Evolutionary conservation across 208 protist species (phyloP).

Genomic region (Angomonas deanei): DNA sequence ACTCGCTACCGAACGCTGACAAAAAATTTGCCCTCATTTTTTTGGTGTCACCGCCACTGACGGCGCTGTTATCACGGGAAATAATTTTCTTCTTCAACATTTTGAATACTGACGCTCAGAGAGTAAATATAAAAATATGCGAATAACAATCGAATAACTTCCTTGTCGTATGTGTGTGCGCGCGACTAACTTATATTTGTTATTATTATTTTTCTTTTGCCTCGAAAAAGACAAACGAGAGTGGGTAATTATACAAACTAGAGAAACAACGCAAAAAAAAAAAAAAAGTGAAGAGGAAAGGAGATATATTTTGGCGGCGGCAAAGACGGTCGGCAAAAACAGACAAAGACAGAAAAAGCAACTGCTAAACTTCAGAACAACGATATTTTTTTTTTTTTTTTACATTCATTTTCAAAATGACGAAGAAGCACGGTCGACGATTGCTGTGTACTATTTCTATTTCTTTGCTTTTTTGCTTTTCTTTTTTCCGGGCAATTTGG

Average conservation of each 20-base stretch:
- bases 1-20: constrained; percentile 28
- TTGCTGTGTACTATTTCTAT: constrained; percentile 1
- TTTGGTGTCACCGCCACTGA: constrained; percentile 52
- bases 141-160: no score
- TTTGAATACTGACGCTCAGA: neutral
- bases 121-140: no score
- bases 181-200: neutral
- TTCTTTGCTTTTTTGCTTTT: constrained; percentile 22
- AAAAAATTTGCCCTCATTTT: constrained; percentile 34
- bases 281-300: constrained; percentile 1
- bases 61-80: constrained; percentile 27
- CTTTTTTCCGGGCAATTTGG: constrained; percentile 29
- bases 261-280: neutral
- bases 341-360: constrained; percentile 7
- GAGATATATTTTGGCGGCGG: no score
- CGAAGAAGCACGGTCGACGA: neutral
- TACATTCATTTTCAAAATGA: neutral
- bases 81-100: constrained; percentile 73
- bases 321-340: constrained; percentile 1
- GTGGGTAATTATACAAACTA: neutral
- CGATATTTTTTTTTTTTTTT: constrained; percentile 11
- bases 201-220: neutral
- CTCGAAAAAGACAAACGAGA: neutral
- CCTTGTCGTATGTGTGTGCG: no score
- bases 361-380: neutral